These are phyloP conservation scores for Saussurea involucrata DNA, from an alignment of 129 eudicot species.

Conservation along the genomic window DNA sequence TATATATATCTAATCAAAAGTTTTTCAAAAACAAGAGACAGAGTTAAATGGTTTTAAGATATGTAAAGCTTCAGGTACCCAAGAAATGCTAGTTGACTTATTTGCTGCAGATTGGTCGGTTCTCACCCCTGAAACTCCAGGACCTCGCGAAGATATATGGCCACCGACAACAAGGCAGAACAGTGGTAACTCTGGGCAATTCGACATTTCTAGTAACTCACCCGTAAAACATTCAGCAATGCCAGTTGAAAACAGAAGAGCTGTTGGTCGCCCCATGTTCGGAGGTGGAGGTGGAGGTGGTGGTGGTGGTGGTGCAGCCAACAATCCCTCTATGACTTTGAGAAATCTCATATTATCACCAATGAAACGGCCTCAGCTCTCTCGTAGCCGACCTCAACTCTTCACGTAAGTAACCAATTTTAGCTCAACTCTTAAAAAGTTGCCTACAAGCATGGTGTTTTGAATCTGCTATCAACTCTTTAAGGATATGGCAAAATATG, in stretches of 20 bases:
- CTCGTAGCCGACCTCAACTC: slow-evolving; percentile 84
- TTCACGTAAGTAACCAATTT: slow-evolving; percentile 62
- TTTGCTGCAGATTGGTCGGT: slow-evolving; percentile 85
- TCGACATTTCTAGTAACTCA: slow-evolving; percentile 61
- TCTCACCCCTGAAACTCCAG: slow-evolving; percentile 98
- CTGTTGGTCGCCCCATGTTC: slow-evolving; percentile 45
- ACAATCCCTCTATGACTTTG: slow-evolving; percentile 81
- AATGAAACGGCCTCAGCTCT: slow-evolving; percentile 78
- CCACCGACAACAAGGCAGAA: slow-evolving; percentile 68
- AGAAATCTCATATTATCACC: slow-evolving; percentile 91
- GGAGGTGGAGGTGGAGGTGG: slow-evolving; percentile 49
- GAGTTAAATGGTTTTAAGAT: not conserved
- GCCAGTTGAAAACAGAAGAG: slow-evolving; percentile 69
- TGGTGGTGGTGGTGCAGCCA: slow-evolving; percentile 43
- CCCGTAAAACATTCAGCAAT: slow-evolving; percentile 58
- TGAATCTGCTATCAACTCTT: not conserved
- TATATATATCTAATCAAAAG: not conserved
- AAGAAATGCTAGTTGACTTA: slow-evolving; percentile 77
- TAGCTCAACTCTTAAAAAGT: not conserved
- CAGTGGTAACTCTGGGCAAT: slow-evolving; percentile 66
- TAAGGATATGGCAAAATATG: not conserved
- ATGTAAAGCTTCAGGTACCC: slow-evolving; percentile 22
- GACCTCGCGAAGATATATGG: slow-evolving; percentile 93
- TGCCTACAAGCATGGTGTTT: not conserved
- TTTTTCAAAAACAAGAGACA: not conserved